These are phyloP conservation scores for Gnetum montanum DNA, from an alignment of 75 land plant genomes.

Conservation along the genomic window DNA sequence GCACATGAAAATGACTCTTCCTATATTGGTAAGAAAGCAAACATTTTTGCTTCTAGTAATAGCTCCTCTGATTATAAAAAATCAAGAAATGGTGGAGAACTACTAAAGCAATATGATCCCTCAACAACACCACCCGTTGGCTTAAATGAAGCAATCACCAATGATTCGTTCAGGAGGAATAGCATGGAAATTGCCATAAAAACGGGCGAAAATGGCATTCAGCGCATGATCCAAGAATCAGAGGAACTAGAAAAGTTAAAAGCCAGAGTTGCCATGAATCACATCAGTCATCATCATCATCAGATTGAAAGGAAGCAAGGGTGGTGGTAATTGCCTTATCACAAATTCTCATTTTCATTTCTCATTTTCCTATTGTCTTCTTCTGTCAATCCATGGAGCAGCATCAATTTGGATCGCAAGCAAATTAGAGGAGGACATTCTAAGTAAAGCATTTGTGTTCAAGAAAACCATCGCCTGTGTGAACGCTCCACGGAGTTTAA, in stretches of 20 bases:
- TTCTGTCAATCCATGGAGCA: background rate
- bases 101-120: background rate
- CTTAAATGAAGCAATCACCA: background rate
- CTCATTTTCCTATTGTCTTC: background rate
- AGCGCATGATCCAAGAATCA: conserved; percentile 2
- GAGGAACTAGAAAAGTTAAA: conserved; percentile 5
- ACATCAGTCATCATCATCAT: conserved; percentile 7
- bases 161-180: conserved; percentile 5
- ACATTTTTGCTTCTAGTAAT: background rate
- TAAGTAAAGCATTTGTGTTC: background rate
- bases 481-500: background rate
- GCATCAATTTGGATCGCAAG: background rate
- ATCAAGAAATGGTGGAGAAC: background rate
- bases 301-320: conserved; percentile 6
- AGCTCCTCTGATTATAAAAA: background rate
- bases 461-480: background rate
- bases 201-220: background rate
- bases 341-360: background rate
- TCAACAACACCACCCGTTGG: too few relatives aligned
- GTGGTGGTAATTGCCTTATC: conserved; percentile 2
- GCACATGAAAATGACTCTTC: conserved; percentile 6
- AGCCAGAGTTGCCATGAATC: conserved; percentile 4
- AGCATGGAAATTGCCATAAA: background rate
- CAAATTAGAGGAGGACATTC: background rate
- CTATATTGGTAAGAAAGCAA: background rate